phyloP scores from a whole-genome alignment of 148 eudicot species.

The Fagopyrum esculentum region DNA sequence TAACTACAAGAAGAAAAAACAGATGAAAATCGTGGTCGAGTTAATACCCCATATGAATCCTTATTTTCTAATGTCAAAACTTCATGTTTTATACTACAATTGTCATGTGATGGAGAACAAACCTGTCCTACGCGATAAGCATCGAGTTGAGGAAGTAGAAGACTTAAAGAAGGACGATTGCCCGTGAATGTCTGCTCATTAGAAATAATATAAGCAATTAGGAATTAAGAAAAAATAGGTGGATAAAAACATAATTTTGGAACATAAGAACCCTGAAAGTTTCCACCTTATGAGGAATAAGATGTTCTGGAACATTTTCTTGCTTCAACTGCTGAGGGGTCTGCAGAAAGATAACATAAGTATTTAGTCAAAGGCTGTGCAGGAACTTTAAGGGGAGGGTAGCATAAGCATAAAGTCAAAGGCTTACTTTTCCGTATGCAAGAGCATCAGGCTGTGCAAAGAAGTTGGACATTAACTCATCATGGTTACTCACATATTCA shows the following conservation, averaged over 20 bases:
- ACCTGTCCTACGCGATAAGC: slow-evolving; percentile 97
- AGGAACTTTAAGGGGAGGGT: background rate
- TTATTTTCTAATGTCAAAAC: too few species aligned
- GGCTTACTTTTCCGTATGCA: slow-evolving; percentile 90
- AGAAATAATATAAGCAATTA: background rate
- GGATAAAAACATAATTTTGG: background rate
- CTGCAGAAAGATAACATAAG: slow-evolving; percentile 27
- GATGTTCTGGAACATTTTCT: slow-evolving; percentile 76
- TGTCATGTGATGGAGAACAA: background rate
- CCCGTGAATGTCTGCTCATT: slow-evolving; percentile 81
- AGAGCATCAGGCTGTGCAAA: slow-evolving; percentile 99
- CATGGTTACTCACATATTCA: slow-evolving; percentile 89
- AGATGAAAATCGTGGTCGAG: background rate
- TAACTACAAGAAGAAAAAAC: slow-evolving; percentile 42
- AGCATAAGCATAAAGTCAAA: background rate
- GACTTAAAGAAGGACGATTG: slow-evolving; percentile 93
- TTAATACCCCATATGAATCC: too few species aligned
- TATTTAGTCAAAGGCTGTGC: background rate
- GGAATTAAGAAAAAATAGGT: background rate
- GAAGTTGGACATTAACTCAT: slow-evolving; percentile 99
- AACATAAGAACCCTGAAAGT: slow-evolving; percentile 3
- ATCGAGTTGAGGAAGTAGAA: slow-evolving; percentile 80
- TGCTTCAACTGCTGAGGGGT: slow-evolving; percentile 76
- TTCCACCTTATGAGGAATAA: slow-evolving; percentile 82
- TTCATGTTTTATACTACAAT: background rate